Evolutionary conservation across 352 stramenopile genomes (phyloP).

Genomic region (Globisporangium rhizosaccharum): DNA sequence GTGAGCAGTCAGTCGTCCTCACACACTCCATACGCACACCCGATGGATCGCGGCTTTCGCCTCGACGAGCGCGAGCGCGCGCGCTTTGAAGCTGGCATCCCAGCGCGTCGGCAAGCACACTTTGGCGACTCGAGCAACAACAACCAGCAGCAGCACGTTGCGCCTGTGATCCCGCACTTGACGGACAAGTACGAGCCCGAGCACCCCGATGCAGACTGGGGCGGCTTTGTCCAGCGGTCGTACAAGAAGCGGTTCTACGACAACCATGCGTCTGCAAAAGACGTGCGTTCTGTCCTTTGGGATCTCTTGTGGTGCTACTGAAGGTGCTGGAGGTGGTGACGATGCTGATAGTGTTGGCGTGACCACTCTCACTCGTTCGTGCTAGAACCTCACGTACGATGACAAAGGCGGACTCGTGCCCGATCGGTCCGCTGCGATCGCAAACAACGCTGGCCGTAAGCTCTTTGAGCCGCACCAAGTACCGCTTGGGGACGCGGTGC

Average conservation of each 20-base stretch:
- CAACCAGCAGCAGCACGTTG: constrained; percentile 9
- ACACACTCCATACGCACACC: neutral
- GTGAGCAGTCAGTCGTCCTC: no score
- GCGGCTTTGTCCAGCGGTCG: constrained; percentile 50
- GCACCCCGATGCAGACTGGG: constrained; percentile 73
- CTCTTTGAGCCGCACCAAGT: constrained; percentile 53
- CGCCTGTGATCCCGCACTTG: constrained; percentile 35
- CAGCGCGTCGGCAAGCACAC: constrained; percentile 1
- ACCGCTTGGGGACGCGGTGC: constrained; percentile 22
- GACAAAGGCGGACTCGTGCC: constrained; percentile 58
- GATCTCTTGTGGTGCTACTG: neutral
- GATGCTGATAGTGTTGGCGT: neutral
- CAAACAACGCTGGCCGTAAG: constrained; percentile 32
- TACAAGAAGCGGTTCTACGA: constrained; percentile 65
- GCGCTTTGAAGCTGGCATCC: constrained; percentile 21
- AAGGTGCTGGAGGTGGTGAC: neutral
- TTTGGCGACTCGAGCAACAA: neutral
- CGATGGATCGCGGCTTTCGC: constrained; percentile 42
- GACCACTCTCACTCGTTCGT: neutral
- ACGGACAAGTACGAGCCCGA: constrained; percentile 69
- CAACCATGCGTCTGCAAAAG: constrained; percentile 30
- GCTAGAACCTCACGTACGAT: constrained; percentile 47
- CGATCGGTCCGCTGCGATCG: constrained; percentile 12
- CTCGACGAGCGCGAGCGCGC: constrained; percentile 32
- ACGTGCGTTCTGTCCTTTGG: constrained; percentile 21